phyloP scores from a whole-genome alignment of 2,329 filamentous ascomycete species.

The Cryphonectria naterciae region DNA sequence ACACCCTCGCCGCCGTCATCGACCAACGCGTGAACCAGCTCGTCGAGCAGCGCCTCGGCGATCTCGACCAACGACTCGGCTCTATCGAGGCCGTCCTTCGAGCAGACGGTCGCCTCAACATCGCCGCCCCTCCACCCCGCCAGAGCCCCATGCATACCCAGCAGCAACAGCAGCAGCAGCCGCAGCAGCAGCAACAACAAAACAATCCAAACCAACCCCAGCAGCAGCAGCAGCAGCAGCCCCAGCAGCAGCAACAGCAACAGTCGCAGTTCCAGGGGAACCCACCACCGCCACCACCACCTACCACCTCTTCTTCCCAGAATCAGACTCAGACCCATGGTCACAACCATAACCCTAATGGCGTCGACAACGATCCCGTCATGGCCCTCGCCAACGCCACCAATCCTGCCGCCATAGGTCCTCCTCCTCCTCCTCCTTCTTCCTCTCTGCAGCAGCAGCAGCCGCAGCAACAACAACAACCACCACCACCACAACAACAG shows the following conservation, averaged over 20 bases:
- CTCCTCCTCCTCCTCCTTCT: conserved; percentile 19
- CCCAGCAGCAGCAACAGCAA: conserved; percentile 22
- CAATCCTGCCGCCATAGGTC: conserved; percentile 23
- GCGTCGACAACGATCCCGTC: conserved; percentile 28
- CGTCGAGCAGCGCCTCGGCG: conserved; percentile 27
- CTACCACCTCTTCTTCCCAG: neutral
- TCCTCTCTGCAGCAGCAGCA: conserved; percentile 17
- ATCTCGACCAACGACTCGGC: conserved; percentile 28
- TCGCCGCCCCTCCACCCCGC: conserved; percentile 16
- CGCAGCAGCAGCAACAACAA: conserved; percentile 21
- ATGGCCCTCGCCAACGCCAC: conserved; percentile 29
- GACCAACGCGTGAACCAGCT: conserved; percentile 27
- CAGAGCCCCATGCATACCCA: conserved; percentile 26
- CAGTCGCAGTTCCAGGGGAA: conserved; percentile 15
- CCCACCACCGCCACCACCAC: neutral
- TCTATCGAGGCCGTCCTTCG: conserved; percentile 25
- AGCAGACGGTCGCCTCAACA: conserved; percentile 24
- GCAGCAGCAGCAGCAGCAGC: conserved; percentile 23
- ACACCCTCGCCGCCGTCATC: conserved; percentile 29
- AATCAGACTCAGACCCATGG: conserved; percentile 6
- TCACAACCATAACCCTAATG: conserved; percentile 24
- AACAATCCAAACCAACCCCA: neutral
- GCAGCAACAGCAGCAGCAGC: conserved; percentile 22
- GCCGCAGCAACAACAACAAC: conserved; percentile 12
- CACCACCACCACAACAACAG: neutral